Percentiles rank a stretch among this genome's conserved stretches.
Conservation (phyloP, 1,139 yeast species). For the Sugiyamaella sp. region DNA sequence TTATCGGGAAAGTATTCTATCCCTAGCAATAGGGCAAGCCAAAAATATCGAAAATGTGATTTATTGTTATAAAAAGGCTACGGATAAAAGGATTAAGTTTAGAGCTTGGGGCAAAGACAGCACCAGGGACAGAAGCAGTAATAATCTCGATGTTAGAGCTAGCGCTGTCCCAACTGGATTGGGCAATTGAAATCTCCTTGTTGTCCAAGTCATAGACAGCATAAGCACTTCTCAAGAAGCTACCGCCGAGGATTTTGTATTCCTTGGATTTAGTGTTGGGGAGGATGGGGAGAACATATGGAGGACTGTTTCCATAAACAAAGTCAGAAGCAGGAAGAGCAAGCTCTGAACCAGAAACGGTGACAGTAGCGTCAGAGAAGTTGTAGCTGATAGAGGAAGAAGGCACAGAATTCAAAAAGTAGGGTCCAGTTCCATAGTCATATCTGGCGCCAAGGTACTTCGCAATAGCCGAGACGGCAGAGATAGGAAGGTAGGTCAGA, state of each 20-base stretch:
- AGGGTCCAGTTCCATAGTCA: constrained; percentile 22
- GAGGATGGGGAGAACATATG: constrained; percentile 26
- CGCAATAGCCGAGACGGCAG: constrained; percentile 25
- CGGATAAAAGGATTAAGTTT: not conserved
- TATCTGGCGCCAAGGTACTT: constrained; percentile 33
- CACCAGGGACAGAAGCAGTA: constrained; percentile 27
- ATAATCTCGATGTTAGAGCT: constrained; percentile 34
- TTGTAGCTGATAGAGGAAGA: constrained; percentile 26
- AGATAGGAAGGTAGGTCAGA: constrained; percentile 36
- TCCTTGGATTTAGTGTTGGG: constrained; percentile 32
- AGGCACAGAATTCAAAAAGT: constrained; percentile 20
- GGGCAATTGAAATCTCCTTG: constrained; percentile 56
- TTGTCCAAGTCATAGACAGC: constrained; percentile 71
- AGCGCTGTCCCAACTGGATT: constrained; percentile 41
- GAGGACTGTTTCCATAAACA: not conserved
- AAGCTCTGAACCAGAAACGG: constrained; percentile 34
- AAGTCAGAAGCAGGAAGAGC: not conserved
- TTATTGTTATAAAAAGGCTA: not conserved
- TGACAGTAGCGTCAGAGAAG: constrained; percentile 37
- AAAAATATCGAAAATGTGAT: too few species aligned
- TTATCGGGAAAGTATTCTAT: too few species aligned
- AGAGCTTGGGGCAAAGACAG: constrained; percentile 5
- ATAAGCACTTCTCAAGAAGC: constrained; percentile 66
- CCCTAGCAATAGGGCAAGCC: too few species aligned
- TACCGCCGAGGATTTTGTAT: constrained; percentile 58